A percentile compares a stretch with the other conserved stretches of the same genome.
phyloP scores from a whole-genome alignment of 1,284 basidiomycete genomes.

The Heterobasidion occidentale region DNA sequence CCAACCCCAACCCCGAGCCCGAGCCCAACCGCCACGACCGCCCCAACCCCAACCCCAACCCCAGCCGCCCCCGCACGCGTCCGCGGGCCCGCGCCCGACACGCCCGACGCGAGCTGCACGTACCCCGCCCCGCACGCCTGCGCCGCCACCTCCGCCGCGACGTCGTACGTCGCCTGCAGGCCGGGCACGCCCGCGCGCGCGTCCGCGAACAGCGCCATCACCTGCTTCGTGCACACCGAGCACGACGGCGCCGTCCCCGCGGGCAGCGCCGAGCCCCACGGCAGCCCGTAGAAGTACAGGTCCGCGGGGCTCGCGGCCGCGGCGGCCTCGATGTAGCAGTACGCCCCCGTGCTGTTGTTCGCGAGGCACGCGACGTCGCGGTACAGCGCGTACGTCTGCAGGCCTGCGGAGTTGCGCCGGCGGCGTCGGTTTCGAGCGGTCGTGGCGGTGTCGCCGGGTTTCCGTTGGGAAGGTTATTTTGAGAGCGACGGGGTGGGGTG shows the following conservation, averaged over 20 bases:
- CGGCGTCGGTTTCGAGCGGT: neutral
- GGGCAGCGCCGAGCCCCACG: slow-evolving; percentile 46
- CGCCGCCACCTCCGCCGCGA: slow-evolving; percentile 25
- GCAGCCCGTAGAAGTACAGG: slow-evolving; percentile 58
- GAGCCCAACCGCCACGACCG: no score
- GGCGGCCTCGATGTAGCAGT: slow-evolving; percentile 65
- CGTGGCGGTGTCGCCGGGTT: no score
- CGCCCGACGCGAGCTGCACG: slow-evolving; percentile 10
- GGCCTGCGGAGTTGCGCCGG: slow-evolving; percentile 25
- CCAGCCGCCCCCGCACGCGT: no score
- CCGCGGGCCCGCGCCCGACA: no score
- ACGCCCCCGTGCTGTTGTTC: slow-evolving; percentile 46
- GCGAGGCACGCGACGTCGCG: slow-evolving; percentile 46
- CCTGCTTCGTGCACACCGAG: slow-evolving; percentile 45
- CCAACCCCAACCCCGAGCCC: no score
- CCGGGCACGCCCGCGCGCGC: slow-evolving; percentile 7
- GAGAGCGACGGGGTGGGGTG: neutral
- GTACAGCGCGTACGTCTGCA: slow-evolving; percentile 53
- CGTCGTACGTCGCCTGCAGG: slow-evolving; percentile 32
- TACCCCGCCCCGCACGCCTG: slow-evolving; percentile 27
- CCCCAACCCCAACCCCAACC: no score
- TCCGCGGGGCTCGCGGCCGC: slow-evolving; percentile 45
- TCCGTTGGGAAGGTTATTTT: no score
- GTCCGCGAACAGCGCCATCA: slow-evolving; percentile 41
- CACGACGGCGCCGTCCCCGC: slow-evolving; percentile 41